A percentile compares a stretch with the other conserved stretches of the same genome.
These are phyloP conservation scores for Microdochium paspali DNA, from an alignment of 2,329 filamentous ascomycete species.

Conservation along the genomic window DNA sequence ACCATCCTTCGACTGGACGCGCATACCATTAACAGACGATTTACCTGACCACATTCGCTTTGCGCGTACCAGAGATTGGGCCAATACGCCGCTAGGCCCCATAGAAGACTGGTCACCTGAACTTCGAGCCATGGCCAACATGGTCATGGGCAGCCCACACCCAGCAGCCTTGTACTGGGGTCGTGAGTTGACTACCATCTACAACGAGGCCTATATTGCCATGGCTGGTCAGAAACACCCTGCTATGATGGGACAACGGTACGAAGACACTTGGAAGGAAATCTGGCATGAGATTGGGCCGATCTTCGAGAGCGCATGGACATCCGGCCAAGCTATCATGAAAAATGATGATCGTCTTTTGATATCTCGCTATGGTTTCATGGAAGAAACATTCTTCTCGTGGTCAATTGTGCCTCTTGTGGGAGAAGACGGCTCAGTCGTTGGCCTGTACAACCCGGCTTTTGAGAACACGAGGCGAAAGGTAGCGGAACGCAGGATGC, in stretches of 20 bases:
- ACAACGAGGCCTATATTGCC: conserved; percentile 63
- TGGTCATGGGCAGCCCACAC: conserved; percentile 72
- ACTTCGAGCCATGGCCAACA: conserved; percentile 67
- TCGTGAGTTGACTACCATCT: conserved; percentile 55
- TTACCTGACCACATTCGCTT: conserved; percentile 66
- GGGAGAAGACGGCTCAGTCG: conserved; percentile 62
- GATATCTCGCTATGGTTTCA: conserved; percentile 55
- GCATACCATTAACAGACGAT: conserved; percentile 51
- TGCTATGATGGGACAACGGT: conserved; percentile 61
- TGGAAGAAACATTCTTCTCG: conserved; percentile 76
- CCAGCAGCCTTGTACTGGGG: conserved; percentile 77
- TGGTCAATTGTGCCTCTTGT: conserved; percentile 76
- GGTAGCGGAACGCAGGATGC: conserved; percentile 71
- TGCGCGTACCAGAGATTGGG: conserved; percentile 65
- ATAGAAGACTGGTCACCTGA: conserved; percentile 66
- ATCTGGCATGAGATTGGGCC: conserved; percentile 65
- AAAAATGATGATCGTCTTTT: conserved; percentile 76
- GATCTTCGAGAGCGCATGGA: conserved; percentile 56
- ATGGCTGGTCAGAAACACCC: conserved; percentile 73
- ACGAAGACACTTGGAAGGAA: conserved; percentile 60
- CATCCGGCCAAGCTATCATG: conserved; percentile 70
- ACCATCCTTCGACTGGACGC: conserved; percentile 74
- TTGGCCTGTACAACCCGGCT: conserved; percentile 69
- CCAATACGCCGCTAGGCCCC: conserved; percentile 60
- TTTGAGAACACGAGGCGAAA: conserved; percentile 76